phyloP scores from a whole-genome alignment of 164 flowering plant genomes.

The Vitis rupestris region DNA sequence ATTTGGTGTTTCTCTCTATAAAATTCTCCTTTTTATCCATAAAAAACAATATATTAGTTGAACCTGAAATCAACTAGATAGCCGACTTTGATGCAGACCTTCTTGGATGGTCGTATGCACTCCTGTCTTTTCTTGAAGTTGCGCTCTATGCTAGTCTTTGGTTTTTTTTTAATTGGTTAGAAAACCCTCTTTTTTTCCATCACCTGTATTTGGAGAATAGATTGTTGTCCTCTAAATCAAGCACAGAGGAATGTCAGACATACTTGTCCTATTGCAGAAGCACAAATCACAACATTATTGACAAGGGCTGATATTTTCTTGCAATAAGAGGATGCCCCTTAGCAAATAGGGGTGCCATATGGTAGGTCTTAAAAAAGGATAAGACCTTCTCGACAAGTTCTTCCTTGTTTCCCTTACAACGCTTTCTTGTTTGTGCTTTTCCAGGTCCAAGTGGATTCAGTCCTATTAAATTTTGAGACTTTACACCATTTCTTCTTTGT shows the following conservation, averaged over 20 bases:
- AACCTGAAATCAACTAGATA: background rate
- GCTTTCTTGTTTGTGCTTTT: conserved; percentile 11
- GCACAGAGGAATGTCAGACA: background rate
- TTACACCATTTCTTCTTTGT: conserved; percentile 85
- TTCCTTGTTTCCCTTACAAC: conserved; percentile 1
- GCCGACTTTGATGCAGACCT: too few species aligned
- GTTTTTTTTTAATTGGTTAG: background rate
- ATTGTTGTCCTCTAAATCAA: background rate
- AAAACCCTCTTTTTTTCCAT: background rate
- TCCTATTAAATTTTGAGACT: conserved; percentile 51
- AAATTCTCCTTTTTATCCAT: too few species aligned
- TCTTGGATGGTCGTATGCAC: too few species aligned
- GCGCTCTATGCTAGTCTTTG: background rate
- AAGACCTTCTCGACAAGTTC: background rate
- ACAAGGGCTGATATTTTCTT: background rate
- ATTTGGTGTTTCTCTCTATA: too few species aligned
- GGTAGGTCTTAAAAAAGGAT: background rate
- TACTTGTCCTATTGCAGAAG: background rate
- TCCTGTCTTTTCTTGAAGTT: too few species aligned
- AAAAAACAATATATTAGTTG: too few species aligned
- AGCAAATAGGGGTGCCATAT: background rate
- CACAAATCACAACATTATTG: background rate
- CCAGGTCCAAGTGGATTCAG: conserved; percentile 74
- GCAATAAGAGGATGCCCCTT: background rate
- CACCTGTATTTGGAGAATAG: background rate